Evolutionary conservation across 1,139 yeast species (phyloP).

Genomic region (Saccharomyces pastorianus): DNA sequence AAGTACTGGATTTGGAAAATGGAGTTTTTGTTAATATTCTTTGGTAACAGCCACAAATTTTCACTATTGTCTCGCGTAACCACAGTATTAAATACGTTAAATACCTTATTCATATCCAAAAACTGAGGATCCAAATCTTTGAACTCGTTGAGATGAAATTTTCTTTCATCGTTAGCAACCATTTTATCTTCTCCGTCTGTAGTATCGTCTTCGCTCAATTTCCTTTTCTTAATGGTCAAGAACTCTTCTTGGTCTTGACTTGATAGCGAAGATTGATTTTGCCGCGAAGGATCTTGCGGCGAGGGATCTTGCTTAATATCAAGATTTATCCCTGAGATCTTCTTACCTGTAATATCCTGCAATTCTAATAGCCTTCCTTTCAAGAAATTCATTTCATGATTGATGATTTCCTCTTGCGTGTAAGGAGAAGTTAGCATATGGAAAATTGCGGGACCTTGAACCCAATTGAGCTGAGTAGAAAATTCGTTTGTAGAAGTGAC

Average conservation of each 20-base stretch:
- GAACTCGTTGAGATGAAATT: constrained; percentile 1
- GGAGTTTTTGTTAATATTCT: background rate
- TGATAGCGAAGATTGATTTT: background rate
- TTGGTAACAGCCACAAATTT: background rate
- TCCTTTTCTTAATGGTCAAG: constrained; percentile 4
- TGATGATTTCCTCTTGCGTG: constrained; percentile 19
- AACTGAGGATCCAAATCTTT: constrained; percentile 5
- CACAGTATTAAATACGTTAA: background rate
- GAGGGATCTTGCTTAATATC: background rate
- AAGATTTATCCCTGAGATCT: constrained; percentile 15
- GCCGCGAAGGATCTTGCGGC: background rate
- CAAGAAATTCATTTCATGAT: constrained; percentile 25
- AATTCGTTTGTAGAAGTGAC: constrained; percentile 17
- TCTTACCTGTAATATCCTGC: constrained; percentile 26
- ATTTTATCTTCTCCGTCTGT: background rate
- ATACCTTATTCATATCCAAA: constrained; percentile 2
- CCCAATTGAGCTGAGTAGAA: constrained; percentile 21
- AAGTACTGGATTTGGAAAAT: background rate
- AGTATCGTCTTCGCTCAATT: constrained; percentile 8
- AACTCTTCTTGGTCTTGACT: background rate
- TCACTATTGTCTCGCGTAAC: background rate
- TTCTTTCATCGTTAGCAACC: background rate
- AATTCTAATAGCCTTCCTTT: constrained; percentile 24
- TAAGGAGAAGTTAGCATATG: constrained; percentile 23
- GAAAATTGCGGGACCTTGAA: constrained; percentile 30